Percentiles rank a stretch among this genome's conserved stretches.
Conservation (phyloP, 2,329 filamentous ascomycete species). For the Epichloe gansuensis region DNA sequence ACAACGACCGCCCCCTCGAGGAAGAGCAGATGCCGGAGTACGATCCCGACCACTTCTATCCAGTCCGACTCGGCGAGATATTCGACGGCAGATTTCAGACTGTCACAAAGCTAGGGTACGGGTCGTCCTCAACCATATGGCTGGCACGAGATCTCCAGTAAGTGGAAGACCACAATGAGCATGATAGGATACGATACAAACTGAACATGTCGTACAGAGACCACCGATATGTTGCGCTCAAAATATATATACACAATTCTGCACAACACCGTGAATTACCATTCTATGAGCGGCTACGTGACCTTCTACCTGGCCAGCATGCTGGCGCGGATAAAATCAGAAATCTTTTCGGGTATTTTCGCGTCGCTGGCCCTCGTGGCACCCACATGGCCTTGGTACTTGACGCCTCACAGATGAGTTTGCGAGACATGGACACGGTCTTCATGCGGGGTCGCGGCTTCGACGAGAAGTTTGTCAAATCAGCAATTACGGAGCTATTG, state of each 20-base stretch:
- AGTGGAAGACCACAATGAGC: not conserved
- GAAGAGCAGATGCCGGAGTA: conserved; percentile 27
- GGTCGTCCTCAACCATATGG: conserved; percentile 30
- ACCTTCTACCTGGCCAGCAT: not conserved
- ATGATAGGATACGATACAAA: not conserved
- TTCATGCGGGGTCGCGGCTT: not conserved
- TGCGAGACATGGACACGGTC: not conserved
- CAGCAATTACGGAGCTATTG: not conserved
- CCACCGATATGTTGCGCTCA: not conserved
- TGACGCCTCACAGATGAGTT: not conserved
- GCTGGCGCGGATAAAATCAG: not conserved
- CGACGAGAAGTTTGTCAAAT: not conserved
- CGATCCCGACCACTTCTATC: conserved; percentile 23
- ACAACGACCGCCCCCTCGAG: conserved; percentile 15
- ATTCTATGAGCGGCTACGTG: not conserved
- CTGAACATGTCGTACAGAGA: not conserved
- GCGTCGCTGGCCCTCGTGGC: not conserved
- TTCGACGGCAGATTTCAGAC: conserved; percentile 24
- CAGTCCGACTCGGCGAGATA: conserved; percentile 24
- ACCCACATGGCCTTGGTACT: not conserved
- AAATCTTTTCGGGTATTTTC: not conserved
- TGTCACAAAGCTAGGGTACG: conserved; percentile 28
- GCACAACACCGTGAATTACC: not conserved
- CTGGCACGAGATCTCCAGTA: conserved; percentile 25
- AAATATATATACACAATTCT: not conserved